phyloP scores from a whole-genome alignment of 164 flowering plant genomes.

The Akebia trifoliata region DNA sequence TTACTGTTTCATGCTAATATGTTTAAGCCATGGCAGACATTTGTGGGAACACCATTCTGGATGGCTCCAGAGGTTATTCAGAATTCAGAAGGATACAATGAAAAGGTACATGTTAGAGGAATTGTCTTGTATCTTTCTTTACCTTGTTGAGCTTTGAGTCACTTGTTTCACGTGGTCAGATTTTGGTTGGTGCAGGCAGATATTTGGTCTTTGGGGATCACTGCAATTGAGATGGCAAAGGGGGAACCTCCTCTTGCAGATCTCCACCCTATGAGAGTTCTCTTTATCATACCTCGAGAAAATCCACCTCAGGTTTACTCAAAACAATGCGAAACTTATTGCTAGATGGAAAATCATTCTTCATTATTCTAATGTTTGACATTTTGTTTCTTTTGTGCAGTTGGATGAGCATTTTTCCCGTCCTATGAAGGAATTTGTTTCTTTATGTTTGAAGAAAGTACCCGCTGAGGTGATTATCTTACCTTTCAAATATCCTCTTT shows the following conservation, averaged over 20 bases:
- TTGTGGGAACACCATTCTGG: constrained; percentile 99
- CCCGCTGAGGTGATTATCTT: constrained; percentile 73
- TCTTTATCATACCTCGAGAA: constrained; percentile 96
- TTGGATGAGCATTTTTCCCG: constrained; percentile 98
- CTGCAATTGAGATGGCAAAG: constrained; percentile 99
- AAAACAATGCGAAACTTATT: not conserved
- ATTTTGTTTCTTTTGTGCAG: constrained; percentile 41
- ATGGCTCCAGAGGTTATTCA: constrained; percentile 99
- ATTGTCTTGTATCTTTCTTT: not conserved
- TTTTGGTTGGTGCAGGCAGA: constrained; percentile 71
- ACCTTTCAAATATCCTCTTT: not conserved
- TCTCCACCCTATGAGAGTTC: constrained; percentile 99
- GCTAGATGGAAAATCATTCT: not conserved
- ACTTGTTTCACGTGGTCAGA: constrained; percentile 4
- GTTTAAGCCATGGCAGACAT: constrained; percentile 59
- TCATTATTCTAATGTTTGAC: constrained; percentile 1
- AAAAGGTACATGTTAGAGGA: constrained; percentile 53
- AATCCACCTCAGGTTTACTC: constrained; percentile 89
- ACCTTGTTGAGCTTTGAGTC: constrained; percentile 7
- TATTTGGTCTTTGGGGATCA: constrained; percentile 99
- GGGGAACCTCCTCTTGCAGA: constrained; percentile 99
- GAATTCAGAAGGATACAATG: constrained; percentile 94
- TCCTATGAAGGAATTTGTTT: constrained; percentile 92
- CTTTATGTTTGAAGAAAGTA: constrained; percentile 72
- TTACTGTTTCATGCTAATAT: constrained; percentile 19